Conservation (phyloP, 2,329 filamentous ascomycete genomes). For the Aspergillus sp. region DNA sequence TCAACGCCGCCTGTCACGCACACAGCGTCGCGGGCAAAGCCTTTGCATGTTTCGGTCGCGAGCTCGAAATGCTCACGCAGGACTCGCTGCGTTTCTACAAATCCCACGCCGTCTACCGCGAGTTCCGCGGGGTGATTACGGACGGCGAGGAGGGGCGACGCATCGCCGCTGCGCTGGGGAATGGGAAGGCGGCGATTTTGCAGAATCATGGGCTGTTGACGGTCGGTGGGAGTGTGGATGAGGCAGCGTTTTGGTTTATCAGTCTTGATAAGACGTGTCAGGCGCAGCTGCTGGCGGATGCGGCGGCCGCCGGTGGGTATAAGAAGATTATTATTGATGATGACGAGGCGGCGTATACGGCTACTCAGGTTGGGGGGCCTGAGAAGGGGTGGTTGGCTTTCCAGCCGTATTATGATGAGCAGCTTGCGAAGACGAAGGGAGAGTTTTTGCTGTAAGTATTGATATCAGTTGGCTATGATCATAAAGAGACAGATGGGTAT, state of each 20-base stretch:
- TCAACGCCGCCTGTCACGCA: conserved; percentile 51
- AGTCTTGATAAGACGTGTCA: conserved; percentile 71
- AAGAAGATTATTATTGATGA: conserved; percentile 60
- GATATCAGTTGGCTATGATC: neutral
- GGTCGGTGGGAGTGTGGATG: conserved; percentile 73
- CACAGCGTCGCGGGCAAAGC: conserved; percentile 53
- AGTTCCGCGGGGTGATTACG: conserved; percentile 50
- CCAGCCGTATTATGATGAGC: conserved; percentile 22
- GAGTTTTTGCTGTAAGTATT: conserved; percentile 6
- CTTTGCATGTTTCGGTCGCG: conserved; percentile 49
- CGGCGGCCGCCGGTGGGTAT: conserved; percentile 60
- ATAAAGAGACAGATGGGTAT: neutral
- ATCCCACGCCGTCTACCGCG: conserved; percentile 31
- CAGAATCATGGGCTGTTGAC: conserved; percentile 75
- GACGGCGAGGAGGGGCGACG: conserved; percentile 66
- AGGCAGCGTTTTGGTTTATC: conserved; percentile 72
- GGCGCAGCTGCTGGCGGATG: conserved; percentile 70
- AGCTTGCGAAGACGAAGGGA: conserved; percentile 16
- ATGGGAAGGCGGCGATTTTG: conserved; percentile 66
- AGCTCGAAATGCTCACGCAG: conserved; percentile 52
- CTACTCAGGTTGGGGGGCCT: conserved; percentile 16
- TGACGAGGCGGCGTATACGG: conserved; percentile 49
- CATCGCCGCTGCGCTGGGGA: conserved; percentile 66
- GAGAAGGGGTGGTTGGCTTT: conserved; percentile 22
- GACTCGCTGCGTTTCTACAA: conserved; percentile 66